Evolutionary conservation across 306 rosid species (phyloP), one percentile per base, ranked within the genome.

Genomic region (Albizia julibrissin): DNA sequence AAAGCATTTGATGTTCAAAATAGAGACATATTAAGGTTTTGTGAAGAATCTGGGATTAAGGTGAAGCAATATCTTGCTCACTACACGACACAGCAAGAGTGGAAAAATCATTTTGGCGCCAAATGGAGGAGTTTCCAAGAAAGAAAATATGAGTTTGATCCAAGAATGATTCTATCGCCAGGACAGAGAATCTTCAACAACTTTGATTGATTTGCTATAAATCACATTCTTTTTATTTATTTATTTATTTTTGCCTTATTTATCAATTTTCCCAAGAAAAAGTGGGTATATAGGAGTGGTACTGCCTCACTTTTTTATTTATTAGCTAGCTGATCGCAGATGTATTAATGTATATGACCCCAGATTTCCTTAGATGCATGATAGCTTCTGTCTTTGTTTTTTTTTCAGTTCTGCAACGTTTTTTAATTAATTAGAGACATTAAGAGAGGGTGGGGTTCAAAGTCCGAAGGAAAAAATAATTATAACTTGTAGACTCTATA

Each of bases 81-180:
- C 72, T 69, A 91, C 84, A 80, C 65, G 71, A 86, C 88, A 50
- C 87, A 81, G 37, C 80, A 83, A 78, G 97, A 85, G 49, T 95
- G 98, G 98, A 69, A 44, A 61, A 87, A 80, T 8, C 98, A 95
- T 84, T 95, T 93, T 84, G 95, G 98, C 42, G 6, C 69, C 2
- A 93, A 91, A 81, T 95, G 98, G 98, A 75, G 27, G 65, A 86
- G 34, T 14, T 90, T 95, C 83, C 83, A 71, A 67, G 86, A 91
- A 59, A 86, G 83, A 42, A 95, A 95, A 87, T 24, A 62, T 27
- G 40, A 81, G 75, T 95, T 95, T 79, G 98, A 95, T 87, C 98
- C 98, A 12, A 93, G 86, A 74, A 90, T 85, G 88, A 90, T 91
- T 72, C 84, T 95, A 54, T 95, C 98, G n/a, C 97, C 98, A 8